A percentile compares a stretch with the other conserved stretches of the same genome.
These are phyloP conservation scores for Puccinia novopanici DNA, from an alignment of 1,284 basidiomycete genomes.

Conservation along the genomic window DNA sequence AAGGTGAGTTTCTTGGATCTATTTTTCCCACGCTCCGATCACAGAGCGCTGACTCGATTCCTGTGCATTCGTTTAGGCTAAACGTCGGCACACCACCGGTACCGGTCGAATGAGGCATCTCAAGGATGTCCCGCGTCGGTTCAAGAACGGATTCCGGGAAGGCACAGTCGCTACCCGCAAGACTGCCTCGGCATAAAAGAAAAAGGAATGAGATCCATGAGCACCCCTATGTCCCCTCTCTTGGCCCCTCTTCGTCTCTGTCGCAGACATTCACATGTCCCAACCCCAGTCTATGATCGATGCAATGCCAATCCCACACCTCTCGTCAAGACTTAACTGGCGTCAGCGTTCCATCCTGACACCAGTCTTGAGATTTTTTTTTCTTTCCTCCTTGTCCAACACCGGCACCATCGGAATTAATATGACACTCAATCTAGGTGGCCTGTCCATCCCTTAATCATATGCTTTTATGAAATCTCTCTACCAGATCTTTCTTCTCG, in stretches of 20 bases:
- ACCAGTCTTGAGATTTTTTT: background rate
- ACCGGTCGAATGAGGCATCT: conserved; percentile 95
- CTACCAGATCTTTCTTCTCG: background rate
- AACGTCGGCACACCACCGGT: conserved; percentile 65
- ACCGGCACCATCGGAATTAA: background rate
- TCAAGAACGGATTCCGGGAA: conserved; percentile 88
- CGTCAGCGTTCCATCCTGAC: background rate
- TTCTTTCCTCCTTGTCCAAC: background rate
- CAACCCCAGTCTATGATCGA: conserved; percentile 1
- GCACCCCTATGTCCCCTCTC: background rate
- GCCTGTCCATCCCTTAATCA: background rate
- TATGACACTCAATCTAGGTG: background rate
- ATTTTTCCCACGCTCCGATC: background rate
- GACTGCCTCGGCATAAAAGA: conserved; percentile 15
- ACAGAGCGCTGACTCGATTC: background rate
- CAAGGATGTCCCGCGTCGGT: conserved; percentile 81
- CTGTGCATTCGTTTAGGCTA: background rate
- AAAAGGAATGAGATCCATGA: background rate
- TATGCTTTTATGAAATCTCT: background rate
- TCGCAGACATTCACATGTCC: background rate
- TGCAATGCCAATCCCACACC: conserved; percentile 9
- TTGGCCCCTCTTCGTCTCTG: background rate
- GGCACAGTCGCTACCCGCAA: conserved; percentile 44
- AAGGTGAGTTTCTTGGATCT: conserved; percentile 67
- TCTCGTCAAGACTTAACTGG: background rate